Evolutionary conservation across 768 basidiomycete species (phyloP).

Genomic region (Phallus indusiatus): DNA sequence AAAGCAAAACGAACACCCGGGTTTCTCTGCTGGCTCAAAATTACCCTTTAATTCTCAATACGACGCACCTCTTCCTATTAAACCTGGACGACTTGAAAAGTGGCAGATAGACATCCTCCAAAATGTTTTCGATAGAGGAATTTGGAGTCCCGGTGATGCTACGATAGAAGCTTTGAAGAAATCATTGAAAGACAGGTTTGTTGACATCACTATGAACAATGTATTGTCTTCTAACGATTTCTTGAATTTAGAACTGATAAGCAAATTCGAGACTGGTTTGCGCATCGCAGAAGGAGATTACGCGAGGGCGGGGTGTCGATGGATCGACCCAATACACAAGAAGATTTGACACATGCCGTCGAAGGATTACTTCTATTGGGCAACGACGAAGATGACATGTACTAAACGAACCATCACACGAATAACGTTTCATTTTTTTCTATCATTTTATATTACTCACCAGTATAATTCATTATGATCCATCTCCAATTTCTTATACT

Average conservation of each 20-base stretch:
- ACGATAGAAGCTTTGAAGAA: not conserved
- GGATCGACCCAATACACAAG: not conserved
- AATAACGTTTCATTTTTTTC: no score
- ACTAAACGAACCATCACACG: no score
- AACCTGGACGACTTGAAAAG: not conserved
- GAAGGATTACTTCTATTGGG: not conserved
- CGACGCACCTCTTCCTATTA: no score
- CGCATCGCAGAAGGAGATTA: not conserved
- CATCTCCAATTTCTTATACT: no score
- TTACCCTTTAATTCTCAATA: no score
- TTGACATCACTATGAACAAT: not conserved
- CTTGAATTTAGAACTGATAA: not conserved
- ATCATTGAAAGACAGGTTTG: constrained; percentile 1
- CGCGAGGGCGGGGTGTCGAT: not conserved
- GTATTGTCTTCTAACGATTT: not conserved
- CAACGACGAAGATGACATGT: no score
- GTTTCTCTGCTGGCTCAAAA: not conserved
- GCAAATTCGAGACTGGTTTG: constrained; percentile 5
- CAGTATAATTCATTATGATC: no score
- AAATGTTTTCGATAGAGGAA: not conserved
- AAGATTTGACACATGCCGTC: not conserved
- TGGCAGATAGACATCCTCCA: constrained; percentile 2
- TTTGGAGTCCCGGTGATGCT: not conserved
- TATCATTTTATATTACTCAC: no score
- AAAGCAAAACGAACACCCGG: not conserved